Evolutionary conservation across 2,329 filamentous ascomycete species (phyloP), one percentile per base, ranked within the genome.

Genomic region (Cordyceps farinosa): DNA sequence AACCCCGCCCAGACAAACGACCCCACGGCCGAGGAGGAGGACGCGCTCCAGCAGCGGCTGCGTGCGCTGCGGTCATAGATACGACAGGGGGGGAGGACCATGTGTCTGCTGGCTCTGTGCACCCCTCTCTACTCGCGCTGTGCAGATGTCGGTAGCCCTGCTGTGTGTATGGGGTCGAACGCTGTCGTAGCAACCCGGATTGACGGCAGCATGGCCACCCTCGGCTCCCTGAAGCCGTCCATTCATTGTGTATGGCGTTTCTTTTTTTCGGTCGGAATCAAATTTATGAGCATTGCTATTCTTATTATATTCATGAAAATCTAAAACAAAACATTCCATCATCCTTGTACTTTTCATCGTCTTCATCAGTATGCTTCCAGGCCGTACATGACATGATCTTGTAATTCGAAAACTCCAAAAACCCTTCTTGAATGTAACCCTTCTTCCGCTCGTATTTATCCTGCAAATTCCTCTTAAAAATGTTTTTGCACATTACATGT

Each of bases 21-120:
- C 66, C 89, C 89, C 2, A 90, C 88, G 2, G 86, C 90, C 64
- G 89, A 92, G 72, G 87, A 91, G 73, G 90, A 94, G 75, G 90
- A 94, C 72, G 88, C 87, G 34, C 79, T 94, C 68, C 83, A 86
- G 76, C 83, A 87, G 78, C 75, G 84, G 56, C 74, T 87, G 69
- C 77, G 84, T 62, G 84, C 84, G 17, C 72, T 87, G 66, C 74
- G 84, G 51, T 84, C 84, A 50, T 85, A 75, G 67, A 2, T 1
- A 8, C 5, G 32, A n/a, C 22, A 22, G 22, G 22, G 22, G 22
- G 22, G 22, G 22, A 22, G 22, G 22, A 34, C 29, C 5, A 22
- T 5, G 22, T 22, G 22, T 22, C 22, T 22, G 22, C 22, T 22
- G 22, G 22, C 22, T 22, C 22, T 22, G 22, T 22, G 22, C 22